Evolutionary conservation across 2,329 filamentous ascomycete species (phyloP).

Genomic region (Colletotrichum nymphaeae): DNA sequence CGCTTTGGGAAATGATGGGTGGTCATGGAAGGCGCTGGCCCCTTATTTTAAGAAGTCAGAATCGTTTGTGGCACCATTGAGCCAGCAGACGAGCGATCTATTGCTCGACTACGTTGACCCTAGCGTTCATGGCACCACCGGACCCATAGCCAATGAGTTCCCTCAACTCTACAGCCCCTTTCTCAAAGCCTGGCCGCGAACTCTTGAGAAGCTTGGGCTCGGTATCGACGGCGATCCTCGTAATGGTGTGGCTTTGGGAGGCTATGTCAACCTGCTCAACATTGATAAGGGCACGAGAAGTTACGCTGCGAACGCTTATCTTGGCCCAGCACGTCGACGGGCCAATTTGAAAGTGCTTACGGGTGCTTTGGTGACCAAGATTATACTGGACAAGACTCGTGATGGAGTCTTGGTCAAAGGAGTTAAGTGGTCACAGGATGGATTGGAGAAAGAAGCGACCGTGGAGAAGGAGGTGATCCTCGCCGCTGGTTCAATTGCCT

Average conservation of each 20-base stretch:
- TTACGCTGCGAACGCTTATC: conserved; percentile 41
- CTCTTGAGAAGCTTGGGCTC: conserved; percentile 33
- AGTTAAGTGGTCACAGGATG: conserved; percentile 28
- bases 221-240: conserved; percentile 35
- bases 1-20: conserved; percentile 66
- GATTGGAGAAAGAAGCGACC: conserved; percentile 24
- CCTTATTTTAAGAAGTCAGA: conserved; percentile 24
- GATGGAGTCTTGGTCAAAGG: conserved; percentile 33
- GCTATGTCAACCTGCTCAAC: conserved; percentile 33
- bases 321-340: conserved; percentile 31
- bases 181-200: conserved; percentile 25
- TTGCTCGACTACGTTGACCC: conserved; percentile 8
- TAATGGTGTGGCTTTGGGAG: conserved; percentile 34
- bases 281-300: conserved; percentile 41
- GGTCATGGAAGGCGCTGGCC: conserved; percentile 61
- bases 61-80: conserved; percentile 4
- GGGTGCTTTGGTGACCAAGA: conserved; percentile 32
- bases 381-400: conserved; percentile 35
- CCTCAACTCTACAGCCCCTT: conserved; percentile 13
- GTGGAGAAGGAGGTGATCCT: conserved; percentile 64
- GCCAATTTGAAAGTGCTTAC: conserved; percentile 42
- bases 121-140: conserved; percentile 10
- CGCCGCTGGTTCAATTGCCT: conserved; percentile 67
- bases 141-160: conserved; percentile 19
- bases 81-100: conserved; percentile 7